A percentile compares a stretch with the other conserved stretches of the same genome.
Conservation (phyloP, 306 rosid species). For the Prunus padus region DNA sequence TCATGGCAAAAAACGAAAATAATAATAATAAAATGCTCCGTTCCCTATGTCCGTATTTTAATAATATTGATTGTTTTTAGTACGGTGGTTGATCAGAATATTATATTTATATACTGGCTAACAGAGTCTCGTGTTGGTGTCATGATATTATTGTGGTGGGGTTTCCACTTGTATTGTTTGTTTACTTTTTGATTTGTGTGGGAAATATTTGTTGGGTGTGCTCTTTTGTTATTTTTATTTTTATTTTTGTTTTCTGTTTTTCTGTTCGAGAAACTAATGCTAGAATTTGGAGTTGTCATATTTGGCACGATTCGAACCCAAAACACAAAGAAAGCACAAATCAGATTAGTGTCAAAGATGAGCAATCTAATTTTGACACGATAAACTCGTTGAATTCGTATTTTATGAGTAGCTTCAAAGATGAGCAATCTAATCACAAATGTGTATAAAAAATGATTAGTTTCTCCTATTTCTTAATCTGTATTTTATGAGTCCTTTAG, state of each 20-base stretch:
- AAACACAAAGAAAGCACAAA: rapidly evolving
- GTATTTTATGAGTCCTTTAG: neutral
- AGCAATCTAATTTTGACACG: neutral
- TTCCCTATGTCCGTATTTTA: neutral
- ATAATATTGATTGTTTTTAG: neutral
- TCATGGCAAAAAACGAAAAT: neutral
- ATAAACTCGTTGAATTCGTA: neutral
- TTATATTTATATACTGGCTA: too few relatives aligned
- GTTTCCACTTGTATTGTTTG: too few relatives aligned
- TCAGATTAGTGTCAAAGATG: neutral
- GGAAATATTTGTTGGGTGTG: neutral
- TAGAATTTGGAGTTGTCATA: neutral
- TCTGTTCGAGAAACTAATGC: neutral
- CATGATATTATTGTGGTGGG: too few relatives aligned
- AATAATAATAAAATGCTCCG: neutral
- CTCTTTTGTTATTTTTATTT: neutral
- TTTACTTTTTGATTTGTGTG: too few relatives aligned
- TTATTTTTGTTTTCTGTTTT: neutral
- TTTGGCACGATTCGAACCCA: neutral
- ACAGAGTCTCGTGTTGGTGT: too few relatives aligned
- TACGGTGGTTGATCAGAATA: neutral
- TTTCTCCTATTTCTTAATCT: neutral
- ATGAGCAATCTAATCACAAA: too few relatives aligned
- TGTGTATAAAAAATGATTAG: neutral
- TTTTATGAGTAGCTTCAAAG: too few relatives aligned